Conservation (phyloP, 805 yeast species). For the Candida tallmaniae region DNA sequence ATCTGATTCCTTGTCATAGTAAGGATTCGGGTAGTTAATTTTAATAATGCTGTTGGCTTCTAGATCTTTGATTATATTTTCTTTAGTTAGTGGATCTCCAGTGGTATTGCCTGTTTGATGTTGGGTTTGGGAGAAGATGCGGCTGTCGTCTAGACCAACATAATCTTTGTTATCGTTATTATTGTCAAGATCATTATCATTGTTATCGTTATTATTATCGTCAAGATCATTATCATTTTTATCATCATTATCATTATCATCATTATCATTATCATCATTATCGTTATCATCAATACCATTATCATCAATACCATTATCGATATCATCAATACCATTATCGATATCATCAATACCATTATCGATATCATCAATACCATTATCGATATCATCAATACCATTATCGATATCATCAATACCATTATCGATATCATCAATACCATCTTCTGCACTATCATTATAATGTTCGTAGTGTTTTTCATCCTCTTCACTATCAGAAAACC, state of each 20-base stretch:
- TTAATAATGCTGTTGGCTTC: conserved; percentile 45
- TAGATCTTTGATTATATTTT: conserved; percentile 18
- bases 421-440: background rate
- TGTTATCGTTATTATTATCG: conserved; percentile 11
- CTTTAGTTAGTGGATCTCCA: conserved; percentile 4
- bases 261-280: conserved; percentile 4
- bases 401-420: background rate
- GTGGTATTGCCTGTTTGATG: conserved; percentile 3
- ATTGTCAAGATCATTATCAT: background rate
- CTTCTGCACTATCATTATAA: no score
- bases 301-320: background rate
- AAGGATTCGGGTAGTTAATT: conserved; percentile 59
- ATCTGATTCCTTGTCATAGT: conserved; percentile 51
- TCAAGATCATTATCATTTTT: conserved; percentile 10
- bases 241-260: conserved; percentile 6
- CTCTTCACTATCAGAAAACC: no score
- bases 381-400: background rate
- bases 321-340: background rate
- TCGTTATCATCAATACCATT: background rate
- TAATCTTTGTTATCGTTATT: background rate
- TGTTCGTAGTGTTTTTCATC: no score
- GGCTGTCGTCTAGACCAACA: conserved; percentile 7
- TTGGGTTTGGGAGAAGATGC: conserved; percentile 20
- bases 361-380: background rate
- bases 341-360: background rate